Evolutionary conservation across 2,329 filamentous ascomycete genomes (phyloP).

Genomic region (Colletotrichum shisoi): DNA sequence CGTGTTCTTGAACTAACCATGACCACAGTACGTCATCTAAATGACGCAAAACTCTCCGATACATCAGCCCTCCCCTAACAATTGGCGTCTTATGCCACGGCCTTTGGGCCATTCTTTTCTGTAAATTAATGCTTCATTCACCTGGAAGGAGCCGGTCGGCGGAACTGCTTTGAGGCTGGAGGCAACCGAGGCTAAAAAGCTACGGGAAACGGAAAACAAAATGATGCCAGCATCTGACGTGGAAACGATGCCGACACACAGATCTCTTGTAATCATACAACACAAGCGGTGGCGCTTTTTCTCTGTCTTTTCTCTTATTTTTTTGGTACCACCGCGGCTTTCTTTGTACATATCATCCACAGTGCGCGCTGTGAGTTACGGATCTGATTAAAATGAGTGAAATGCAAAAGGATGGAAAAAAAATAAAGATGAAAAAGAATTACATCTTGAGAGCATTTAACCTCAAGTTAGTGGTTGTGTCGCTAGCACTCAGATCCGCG

Average conservation of each 20-base stretch:
- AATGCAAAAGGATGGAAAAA: not conserved
- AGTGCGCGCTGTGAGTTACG: not conserved
- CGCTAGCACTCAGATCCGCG: too few species aligned
- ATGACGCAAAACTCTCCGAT: not conserved
- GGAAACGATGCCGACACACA: constrained; percentile 1
- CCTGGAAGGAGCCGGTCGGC: constrained; percentile 12
- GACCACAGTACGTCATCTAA: constrained; percentile 54
- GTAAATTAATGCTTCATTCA: constrained; percentile 13
- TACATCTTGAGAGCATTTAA: too few species aligned
- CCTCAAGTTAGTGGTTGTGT: not conserved
- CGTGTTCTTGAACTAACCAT: not conserved
- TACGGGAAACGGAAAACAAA: not conserved
- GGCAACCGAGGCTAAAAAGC: not conserved
- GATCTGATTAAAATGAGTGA: not conserved
- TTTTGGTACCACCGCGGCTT: not conserved
- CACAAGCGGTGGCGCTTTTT: not conserved
- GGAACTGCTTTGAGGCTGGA: not conserved
- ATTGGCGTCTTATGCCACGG: constrained; percentile 2
- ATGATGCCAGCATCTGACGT: not conserved
- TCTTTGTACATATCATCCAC: constrained; percentile 8
- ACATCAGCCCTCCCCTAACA: not conserved
- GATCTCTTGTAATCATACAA: constrained; percentile 13
- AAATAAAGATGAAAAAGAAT: not conserved
- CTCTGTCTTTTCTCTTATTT: not conserved
- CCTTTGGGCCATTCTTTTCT: constrained; percentile 7